Conservation (phyloP, 148 eudicot species). For the Amaranthus cruentus region DNA sequence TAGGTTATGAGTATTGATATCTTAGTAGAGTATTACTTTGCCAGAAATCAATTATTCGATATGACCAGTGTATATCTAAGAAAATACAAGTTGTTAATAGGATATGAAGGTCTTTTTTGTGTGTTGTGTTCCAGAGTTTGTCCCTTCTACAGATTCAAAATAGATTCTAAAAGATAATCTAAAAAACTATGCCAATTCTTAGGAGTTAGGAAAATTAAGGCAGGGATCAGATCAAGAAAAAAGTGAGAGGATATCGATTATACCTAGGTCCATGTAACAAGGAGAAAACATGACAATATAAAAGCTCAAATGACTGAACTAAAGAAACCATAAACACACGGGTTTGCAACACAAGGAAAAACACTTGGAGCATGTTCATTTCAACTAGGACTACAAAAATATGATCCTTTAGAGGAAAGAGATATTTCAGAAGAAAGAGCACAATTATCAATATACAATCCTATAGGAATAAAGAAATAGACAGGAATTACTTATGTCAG, state of each 20-base stretch:
- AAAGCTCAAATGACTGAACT: constrained; percentile 1
- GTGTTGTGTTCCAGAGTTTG: not conserved
- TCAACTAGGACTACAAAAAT: constrained; percentile 5
- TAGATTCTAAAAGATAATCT: not conserved
- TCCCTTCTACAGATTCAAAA: constrained; percentile 6
- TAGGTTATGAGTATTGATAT: constrained; percentile 18
- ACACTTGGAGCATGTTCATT: not conserved
- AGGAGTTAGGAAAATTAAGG: not conserved
- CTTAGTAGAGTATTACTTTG: constrained; percentile 14
- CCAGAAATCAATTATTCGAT: constrained; percentile 5
- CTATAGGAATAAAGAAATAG: not conserved
- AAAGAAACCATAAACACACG: not conserved
- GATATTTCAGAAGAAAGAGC: not conserved
- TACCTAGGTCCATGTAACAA: constrained; percentile 21
- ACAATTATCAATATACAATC: not conserved
- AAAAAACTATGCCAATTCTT: not conserved
- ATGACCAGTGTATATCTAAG: constrained; percentile 27
- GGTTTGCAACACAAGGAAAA: constrained; percentile 13
- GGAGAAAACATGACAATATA: constrained; percentile 10
- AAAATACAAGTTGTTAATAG: constrained; percentile 12
- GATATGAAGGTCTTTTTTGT: not conserved
- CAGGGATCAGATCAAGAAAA: not conserved
- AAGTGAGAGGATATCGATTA: constrained; percentile 3
- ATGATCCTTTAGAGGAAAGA: constrained; percentile 1
- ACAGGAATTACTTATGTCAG: not conserved